Evolutionary conservation across 768 basidiomycete genomes (phyloP).

Genomic region (Boletus huronensis): DNA sequence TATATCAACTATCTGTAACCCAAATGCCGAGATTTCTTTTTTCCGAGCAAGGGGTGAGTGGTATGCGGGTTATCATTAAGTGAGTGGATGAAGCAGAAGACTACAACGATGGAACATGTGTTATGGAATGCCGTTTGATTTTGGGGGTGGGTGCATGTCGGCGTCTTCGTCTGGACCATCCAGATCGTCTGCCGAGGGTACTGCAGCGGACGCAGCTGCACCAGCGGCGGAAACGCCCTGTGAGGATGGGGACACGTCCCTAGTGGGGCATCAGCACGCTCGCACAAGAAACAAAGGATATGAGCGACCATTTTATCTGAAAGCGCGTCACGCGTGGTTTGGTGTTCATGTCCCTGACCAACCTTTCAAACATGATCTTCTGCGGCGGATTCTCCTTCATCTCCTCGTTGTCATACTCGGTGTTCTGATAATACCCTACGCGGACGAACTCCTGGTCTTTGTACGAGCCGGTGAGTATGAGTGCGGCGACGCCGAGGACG

Average conservation of each 20-base stretch:
- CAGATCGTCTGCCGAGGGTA: constrained; percentile 69
- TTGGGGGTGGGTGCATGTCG: constrained; percentile 13
- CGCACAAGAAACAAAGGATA: neutral
- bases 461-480: constrained; percentile 95
- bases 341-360: constrained; percentile 83
- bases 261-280: constrained; percentile 23
- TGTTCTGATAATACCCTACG: constrained; percentile 99
- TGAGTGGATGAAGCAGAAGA: neutral
- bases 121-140: constrained; percentile 27
- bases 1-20: constrained; percentile 18
- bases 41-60: neutral
- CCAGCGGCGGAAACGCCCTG: constrained; percentile 46
- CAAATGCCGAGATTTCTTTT: constrained; percentile 6
- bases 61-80: constrained; percentile 12
- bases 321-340: constrained; percentile 94
- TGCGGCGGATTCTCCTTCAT: constrained; percentile 75
- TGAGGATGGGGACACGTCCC: constrained; percentile 62
- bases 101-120: neutral
- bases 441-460: constrained; percentile 98
- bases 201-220: constrained; percentile 67
- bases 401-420: constrained; percentile 95
- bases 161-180: constrained; percentile 39
- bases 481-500: constrained; percentile 92
- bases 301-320: constrained; percentile 77
- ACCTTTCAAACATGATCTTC: constrained; percentile 66